Conservation (phyloP, 805 yeast species). For the Yarrowia yakushimensis region DNA sequence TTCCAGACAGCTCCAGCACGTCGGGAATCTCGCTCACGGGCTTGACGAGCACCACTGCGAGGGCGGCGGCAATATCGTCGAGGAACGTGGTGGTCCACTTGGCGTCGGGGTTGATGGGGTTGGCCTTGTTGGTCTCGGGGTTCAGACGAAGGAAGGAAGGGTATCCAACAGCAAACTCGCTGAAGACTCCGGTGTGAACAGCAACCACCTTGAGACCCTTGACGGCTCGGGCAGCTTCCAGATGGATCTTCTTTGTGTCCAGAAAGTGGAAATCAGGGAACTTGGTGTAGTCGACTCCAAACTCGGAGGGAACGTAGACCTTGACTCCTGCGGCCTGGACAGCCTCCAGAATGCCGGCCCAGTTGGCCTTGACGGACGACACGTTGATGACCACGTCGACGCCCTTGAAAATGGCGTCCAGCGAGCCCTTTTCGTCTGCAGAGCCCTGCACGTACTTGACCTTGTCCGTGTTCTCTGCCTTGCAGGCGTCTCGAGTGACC, state of each 20-base stretch:
- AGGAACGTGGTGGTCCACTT: conserved; percentile 29
- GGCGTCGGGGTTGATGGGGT: conserved; percentile 29
- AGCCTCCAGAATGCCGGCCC: conserved; percentile 42
- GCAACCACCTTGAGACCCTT: conserved; percentile 33
- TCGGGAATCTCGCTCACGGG: conserved; percentile 32
- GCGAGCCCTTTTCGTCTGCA: conserved; percentile 26
- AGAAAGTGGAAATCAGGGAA: conserved; percentile 9
- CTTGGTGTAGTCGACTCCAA: conserved; percentile 45
- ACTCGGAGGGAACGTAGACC: conserved; percentile 58
- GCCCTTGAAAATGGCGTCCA: conserved; percentile 41
- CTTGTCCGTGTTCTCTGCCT: conserved; percentile 33
- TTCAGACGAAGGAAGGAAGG: conserved; percentile 1
- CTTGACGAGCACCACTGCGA: conserved; percentile 31
- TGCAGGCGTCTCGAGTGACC: conserved; percentile 46
- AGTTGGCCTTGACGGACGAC: conserved; percentile 38
- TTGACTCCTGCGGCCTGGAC: conserved; percentile 46
- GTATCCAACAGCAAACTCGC: conserved; percentile 25
- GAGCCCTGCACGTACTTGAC: conserved; percentile 26
- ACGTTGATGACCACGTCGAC: conserved; percentile 52
- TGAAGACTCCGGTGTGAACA: conserved; percentile 31
- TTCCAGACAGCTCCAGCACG: conserved; percentile 28
- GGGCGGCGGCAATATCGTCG: conserved; percentile 32
- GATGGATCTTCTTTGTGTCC: conserved; percentile 27
- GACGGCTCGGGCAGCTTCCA: conserved; percentile 28
- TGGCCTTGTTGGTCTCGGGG: background rate